Evolutionary conservation across 495 filamentous ascomycete genomes (phyloP).

Genomic region (Penicillium coprophilum): DNA sequence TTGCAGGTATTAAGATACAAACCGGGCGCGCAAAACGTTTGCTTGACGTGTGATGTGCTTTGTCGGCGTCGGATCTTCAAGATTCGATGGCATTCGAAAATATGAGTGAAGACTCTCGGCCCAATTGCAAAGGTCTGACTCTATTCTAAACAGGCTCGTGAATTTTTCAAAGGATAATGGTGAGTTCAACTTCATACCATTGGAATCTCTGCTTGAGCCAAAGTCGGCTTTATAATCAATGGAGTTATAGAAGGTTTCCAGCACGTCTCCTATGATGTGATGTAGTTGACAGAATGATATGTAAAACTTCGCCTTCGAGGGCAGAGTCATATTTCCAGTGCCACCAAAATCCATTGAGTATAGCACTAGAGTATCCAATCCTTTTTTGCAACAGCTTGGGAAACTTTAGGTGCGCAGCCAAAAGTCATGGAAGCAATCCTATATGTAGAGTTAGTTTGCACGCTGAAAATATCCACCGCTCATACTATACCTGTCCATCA

Average conservation of each 20-base stretch:
- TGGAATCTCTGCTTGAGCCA: neutral
- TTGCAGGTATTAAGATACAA: neutral
- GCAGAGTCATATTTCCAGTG: neutral
- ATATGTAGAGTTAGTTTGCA: neutral
- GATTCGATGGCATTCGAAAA: conserved; percentile 14
- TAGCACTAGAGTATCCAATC: conserved; percentile 7
- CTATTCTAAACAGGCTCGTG: conserved; percentile 11
- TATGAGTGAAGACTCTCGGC: conserved; percentile 12
- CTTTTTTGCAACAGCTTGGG: conserved; percentile 18
- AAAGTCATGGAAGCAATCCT: conserved; percentile 18
- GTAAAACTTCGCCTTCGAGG: conserved; percentile 16
- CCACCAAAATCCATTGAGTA: too few relatives aligned
- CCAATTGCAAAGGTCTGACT: conserved; percentile 12
- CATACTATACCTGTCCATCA: conserved; percentile 23
- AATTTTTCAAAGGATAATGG: conserved; percentile 13
- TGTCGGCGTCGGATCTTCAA: conserved; percentile 13
- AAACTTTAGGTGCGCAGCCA: conserved; percentile 14
- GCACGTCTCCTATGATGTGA: conserved; percentile 17
- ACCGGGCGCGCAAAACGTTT: conserved; percentile 16
- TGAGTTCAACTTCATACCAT: neutral
- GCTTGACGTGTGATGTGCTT: conserved; percentile 18
- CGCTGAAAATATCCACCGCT: neutral
- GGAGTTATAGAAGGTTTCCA: conserved; percentile 15
- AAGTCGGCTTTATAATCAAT: neutral
- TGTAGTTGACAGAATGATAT: conserved; percentile 17